Percentiles rank a stretch among this genome's conserved stretches.
Evolutionary conservation across 2,329 filamentous ascomycete species (phyloP).

Genomic region (Lasiodiplodia sp.): DNA sequence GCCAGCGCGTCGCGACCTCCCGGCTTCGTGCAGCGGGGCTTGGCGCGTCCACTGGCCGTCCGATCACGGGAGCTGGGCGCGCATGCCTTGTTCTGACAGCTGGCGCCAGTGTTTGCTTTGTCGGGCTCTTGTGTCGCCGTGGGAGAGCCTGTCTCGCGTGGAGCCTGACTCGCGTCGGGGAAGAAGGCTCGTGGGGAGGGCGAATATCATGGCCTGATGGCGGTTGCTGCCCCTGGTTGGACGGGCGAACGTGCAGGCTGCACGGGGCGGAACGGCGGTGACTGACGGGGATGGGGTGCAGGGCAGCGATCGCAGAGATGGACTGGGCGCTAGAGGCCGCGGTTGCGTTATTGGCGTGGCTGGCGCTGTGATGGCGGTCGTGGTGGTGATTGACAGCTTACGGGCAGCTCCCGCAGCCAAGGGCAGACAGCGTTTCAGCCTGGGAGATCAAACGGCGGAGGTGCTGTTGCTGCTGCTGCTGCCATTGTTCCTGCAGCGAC

Average conservation of each 20-base stretch:
- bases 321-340: conserved; percentile 11
- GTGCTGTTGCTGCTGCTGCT: conserved; percentile 16
- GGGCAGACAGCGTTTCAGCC: conserved; percentile 26
- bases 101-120: background rate
- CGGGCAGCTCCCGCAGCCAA: conserved; percentile 26
- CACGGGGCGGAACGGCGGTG: conserved; percentile 28
- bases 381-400: conserved; percentile 27
- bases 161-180: conserved; percentile 27
- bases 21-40: conserved; percentile 15
- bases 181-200: conserved; percentile 22
- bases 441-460: conserved; percentile 30
- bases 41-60: conserved; percentile 17
- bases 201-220: conserved; percentile 29
- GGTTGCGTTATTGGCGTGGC: conserved; percentile 27
- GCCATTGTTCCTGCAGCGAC: conserved; percentile 25
- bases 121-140: conserved; percentile 16
- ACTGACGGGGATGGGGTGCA: conserved; percentile 24
- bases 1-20: conserved; percentile 11
- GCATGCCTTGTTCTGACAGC: background rate
- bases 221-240: conserved; percentile 28
- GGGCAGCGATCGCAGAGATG: conserved; percentile 24
- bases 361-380: conserved; percentile 12
- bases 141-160: conserved; percentile 10
- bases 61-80: conserved; percentile 17
- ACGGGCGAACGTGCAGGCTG: conserved; percentile 24